Evolutionary conservation across 345 rosid species (phyloP).

Genomic region (Limnanthes douglasii): DNA sequence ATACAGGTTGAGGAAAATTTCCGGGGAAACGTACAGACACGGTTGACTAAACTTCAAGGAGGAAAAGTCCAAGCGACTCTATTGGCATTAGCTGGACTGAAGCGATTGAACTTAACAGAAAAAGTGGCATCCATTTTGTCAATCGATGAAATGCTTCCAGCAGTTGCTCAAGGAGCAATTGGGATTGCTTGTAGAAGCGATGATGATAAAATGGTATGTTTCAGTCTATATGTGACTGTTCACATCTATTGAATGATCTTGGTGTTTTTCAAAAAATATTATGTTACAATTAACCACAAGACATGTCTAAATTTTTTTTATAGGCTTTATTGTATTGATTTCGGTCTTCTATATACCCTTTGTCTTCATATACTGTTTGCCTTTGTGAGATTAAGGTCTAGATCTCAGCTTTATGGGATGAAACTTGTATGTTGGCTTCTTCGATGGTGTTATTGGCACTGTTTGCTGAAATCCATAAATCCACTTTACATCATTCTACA

Average conservation of each 20-base stretch:
- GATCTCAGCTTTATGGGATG: too few relatives aligned
- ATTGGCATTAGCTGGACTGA: constrained; percentile 93
- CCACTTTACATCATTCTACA: too few relatives aligned
- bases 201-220: constrained; percentile 74
- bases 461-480: too few relatives aligned
- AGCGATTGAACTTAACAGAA: constrained; percentile 80
- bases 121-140: constrained; percentile 65
- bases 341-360: too few relatives aligned
- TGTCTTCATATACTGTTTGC: too few relatives aligned
- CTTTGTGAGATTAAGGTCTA: too few relatives aligned
- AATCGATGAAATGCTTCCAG: constrained; percentile 93
- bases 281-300: too few relatives aligned
- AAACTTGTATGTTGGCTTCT: too few relatives aligned
- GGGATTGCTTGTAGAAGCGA: constrained; percentile 85
- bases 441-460: too few relatives aligned
- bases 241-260: not conserved
- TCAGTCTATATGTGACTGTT: not conserved
- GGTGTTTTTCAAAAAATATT: too few relatives aligned
- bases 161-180: constrained; percentile 99
- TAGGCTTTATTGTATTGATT: too few relatives aligned
- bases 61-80: constrained; percentile 83
- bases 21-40: constrained; percentile 91
- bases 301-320: too few relatives aligned
- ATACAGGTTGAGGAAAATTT: constrained; percentile 80
- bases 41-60: constrained; percentile 72